Evolutionary conservation across 2,329 filamentous ascomycete genomes (phyloP), one percentile per base, ranked within the genome.

Genomic region (Ciborinia camelliae): DNA sequence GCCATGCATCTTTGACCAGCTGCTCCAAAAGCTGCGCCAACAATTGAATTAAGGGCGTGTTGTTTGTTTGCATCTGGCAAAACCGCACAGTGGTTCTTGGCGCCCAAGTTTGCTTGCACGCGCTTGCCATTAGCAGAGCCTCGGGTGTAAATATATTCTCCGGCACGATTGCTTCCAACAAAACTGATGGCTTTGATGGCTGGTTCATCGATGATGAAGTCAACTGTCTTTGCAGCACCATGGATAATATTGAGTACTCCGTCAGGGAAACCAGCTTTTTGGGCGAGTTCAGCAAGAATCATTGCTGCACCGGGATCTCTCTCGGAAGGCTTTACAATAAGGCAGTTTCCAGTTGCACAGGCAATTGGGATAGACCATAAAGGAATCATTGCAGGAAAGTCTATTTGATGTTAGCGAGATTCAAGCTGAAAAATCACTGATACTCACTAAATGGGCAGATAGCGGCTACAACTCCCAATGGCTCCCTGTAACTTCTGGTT

Each of bases 331-430:
- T 96, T 96, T 71, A 96, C 81, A 71, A 96, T 86, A 65, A 92
- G 81, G 18, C 90, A 93, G 81, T 96, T 96, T 61, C 91, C 91
- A 23, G 90, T 92, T 35, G 93, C 85, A 51, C 90, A 91, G 54
- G 91, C 91, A 71, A 95, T 90, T 47, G 91, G 91, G 68, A 96
- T 92, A 67, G 86, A 92, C 91, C 91, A 96, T n/a, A 96, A 83
- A 4, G 91, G 91, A 76, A 96, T 95, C 91, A 96, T 96, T 72
- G 91, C 91, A 51, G 91, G 91, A 79, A 95, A 95, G 81, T 95
- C 88, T 91, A 48, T 15, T 30, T 10, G 20, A n/a, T 23, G 26
- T 64, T 50, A 64, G 62, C 28, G 9, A 18, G 50, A 7, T 41
- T 10, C 18, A 35, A 37, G 12, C 6, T 15, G 5, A 4, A 30